A percentile compares a stretch with the other conserved stretches of the same genome.
phyloP scores from a whole-genome alignment of 768 basidiomycete genomes.

The Xanthoconium stramineum region DNA sequence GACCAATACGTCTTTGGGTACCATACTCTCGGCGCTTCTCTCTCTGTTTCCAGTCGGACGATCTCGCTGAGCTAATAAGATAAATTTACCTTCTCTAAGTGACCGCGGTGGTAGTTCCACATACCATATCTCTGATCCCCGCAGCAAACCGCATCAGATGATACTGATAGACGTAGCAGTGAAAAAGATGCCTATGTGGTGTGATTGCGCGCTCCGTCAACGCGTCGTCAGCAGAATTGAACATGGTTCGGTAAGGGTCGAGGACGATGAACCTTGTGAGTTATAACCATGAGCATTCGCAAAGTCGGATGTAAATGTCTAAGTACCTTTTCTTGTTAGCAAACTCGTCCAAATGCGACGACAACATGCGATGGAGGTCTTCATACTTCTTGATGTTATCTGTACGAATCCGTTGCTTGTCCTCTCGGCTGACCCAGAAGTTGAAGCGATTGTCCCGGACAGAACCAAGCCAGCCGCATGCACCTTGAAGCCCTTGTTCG shows the following conservation, averaged over 20 bases:
- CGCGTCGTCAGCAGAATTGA: slow-evolving; percentile 37
- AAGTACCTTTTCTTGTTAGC: slow-evolving; percentile 48
- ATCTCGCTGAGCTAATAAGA: slow-evolving; percentile 52
- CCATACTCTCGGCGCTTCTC: slow-evolving; percentile 49
- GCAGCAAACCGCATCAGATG: slow-evolving; percentile 41
- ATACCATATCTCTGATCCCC: slow-evolving; percentile 34
- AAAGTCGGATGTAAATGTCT: neutral
- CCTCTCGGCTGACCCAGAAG: slow-evolving; percentile 35
- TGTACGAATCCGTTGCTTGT: slow-evolving; percentile 30
- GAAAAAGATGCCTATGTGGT: slow-evolving; percentile 68
- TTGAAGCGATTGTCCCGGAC: slow-evolving; percentile 36
- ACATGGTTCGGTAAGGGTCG: slow-evolving; percentile 56
- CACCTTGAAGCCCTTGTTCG: slow-evolving; percentile 36
- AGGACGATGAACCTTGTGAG: slow-evolving; percentile 45
- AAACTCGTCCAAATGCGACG: slow-evolving; percentile 43
- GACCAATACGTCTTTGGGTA: slow-evolving; percentile 40
- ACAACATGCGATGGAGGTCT: slow-evolving; percentile 36
- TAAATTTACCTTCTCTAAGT: neutral
- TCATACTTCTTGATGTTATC: slow-evolving; percentile 38
- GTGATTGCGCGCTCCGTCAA: slow-evolving; percentile 39
- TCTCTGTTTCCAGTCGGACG: slow-evolving; percentile 49
- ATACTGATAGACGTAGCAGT: slow-evolving; percentile 71
- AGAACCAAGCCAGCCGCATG: slow-evolving; percentile 50
- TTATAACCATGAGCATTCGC: neutral
- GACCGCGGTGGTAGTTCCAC: slow-evolving; percentile 3